Evolutionary conservation across 2,329 filamentous ascomycete genomes (phyloP), one percentile per base, ranked within the genome.

Genomic region (Microsporum audouinii): DNA sequence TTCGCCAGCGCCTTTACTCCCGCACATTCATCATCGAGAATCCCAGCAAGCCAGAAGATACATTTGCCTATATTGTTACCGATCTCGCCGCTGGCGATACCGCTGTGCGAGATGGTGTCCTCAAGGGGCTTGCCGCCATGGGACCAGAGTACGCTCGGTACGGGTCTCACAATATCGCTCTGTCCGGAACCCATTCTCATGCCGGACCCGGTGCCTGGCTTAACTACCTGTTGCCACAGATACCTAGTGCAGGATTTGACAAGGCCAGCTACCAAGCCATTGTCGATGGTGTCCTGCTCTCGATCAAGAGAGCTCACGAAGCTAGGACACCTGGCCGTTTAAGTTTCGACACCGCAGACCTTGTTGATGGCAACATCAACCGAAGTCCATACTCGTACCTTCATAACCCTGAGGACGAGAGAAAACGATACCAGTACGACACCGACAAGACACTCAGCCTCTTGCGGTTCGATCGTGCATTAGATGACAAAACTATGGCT

Each of bases 101-200:
- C 0, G 92, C 91, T 1, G 80, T 96, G 47, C 83, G 91, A 12
- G 84, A 91, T 72, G 91, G 91, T n/a, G 90, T 96, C 55, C 75
- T 97, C 8, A 81, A 92, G 60, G 88, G 84, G 0, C 78, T 97
- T 6, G 77, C 79, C 43, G 78, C 76, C 0, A 76, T 95, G 5
- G 92, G 91, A 0, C 73, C 79, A 14, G 85, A 87, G 2, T 96
- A 91, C 71, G 78, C 82, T 1, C 75, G 86, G 33, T 97, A 96
- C 73, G 83, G 81, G 55, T 82, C 88, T 68, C 82, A 88, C 67
- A 97, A 96, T 69, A 76, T 96, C 39, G 92, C 92, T 38, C 82
- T 97, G 27, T 95, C 90, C 0, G 92, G 91, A 60, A 97, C 92
- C 0, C 92, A 97, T 73, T 94, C 89, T 31, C 92, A 97, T 75